These are phyloP conservation scores for Astragalus glycyphyllos DNA, from an alignment of 306 rosid genomes.

Conservation along the genomic window DNA sequence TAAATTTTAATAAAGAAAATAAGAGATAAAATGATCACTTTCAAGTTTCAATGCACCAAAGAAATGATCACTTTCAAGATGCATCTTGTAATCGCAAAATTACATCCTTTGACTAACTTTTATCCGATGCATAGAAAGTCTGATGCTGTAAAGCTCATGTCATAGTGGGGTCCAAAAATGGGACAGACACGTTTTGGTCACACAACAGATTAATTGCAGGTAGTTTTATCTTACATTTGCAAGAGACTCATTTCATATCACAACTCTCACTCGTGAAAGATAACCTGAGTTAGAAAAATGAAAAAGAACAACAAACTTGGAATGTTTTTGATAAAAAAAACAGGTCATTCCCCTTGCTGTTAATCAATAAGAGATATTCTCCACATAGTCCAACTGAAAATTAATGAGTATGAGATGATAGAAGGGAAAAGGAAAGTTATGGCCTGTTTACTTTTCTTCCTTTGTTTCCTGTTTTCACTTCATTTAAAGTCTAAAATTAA, in stretches of 20 bases:
- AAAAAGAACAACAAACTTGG: constrained; percentile 5
- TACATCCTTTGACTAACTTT: constrained; percentile 16
- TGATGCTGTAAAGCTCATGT: too few species aligned
- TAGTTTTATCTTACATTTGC: neutral
- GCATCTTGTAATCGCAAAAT: constrained; percentile 30
- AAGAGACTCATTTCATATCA: neutral
- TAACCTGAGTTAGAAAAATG: neutral
- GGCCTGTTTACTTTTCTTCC: neutral
- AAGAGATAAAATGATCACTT: constrained; percentile 4
- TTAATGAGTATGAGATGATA: too few species aligned
- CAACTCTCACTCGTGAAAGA: neutral
- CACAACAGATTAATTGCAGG: neutral
- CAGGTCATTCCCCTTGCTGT: constrained; percentile 23
- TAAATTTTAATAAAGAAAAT: neutral
- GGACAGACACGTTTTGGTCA: neutral
- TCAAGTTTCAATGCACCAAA: too few species aligned
- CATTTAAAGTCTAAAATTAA: too few species aligned
- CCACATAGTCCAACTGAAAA: constrained; percentile 3
- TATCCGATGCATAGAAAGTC: constrained; percentile 1
- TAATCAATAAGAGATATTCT: constrained; percentile 4
- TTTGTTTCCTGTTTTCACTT: too few species aligned
- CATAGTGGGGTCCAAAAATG: neutral
- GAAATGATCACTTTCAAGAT: constrained; percentile 36
- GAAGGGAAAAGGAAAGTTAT: neutral
- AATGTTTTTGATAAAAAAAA: neutral